Conservation (phyloP, 2,329 filamentous ascomycete species). For the Aspergillus transmontanensis region DNA sequence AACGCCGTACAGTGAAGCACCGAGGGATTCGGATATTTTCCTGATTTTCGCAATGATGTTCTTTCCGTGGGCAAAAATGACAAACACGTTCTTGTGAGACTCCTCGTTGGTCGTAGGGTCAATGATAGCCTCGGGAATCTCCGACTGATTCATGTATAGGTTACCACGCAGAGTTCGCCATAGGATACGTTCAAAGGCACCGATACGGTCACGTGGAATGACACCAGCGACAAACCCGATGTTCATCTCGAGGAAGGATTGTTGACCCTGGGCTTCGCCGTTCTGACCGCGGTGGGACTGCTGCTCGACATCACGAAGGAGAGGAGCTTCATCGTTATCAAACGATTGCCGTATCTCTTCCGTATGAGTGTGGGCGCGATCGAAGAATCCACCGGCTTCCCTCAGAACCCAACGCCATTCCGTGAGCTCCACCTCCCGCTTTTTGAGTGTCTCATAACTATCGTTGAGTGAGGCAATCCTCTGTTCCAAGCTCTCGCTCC, state of each 20-base stretch:
- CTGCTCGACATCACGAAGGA: constrained; percentile 91
- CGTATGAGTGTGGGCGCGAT: constrained; percentile 91
- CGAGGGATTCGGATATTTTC: constrained; percentile 97
- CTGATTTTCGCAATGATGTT: constrained; percentile 98
- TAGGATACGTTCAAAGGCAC: constrained; percentile 93
- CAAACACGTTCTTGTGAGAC: constrained; percentile 96
- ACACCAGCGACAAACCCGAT: constrained; percentile 98
- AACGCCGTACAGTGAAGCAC: constrained; percentile 92
- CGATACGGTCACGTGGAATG: constrained; percentile 88
- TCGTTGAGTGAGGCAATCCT: constrained; percentile 90
- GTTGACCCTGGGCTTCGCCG: constrained; percentile 66
- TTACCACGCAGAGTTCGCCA: constrained; percentile 98
- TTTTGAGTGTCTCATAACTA: constrained; percentile 98
- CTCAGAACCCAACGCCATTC: constrained; percentile 98
- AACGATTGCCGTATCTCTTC: constrained; percentile 93
- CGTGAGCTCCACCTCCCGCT: constrained; percentile 91
- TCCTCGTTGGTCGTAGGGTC: constrained; percentile 91
- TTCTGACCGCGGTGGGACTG: constrained; percentile 64
- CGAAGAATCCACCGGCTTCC: constrained; percentile 96
- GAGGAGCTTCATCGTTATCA: constrained; percentile 84
- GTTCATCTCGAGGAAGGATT: constrained; percentile 95
- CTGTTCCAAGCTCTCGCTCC: constrained; percentile 89
- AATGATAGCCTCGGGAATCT: constrained; percentile 90
- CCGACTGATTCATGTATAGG: constrained; percentile 99
- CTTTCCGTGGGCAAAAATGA: constrained; percentile 98